These are phyloP conservation scores for Rhizopus sp. DNA, from an alignment of 371 early-diverging fungal genomes.

Conservation along the genomic window DNA sequence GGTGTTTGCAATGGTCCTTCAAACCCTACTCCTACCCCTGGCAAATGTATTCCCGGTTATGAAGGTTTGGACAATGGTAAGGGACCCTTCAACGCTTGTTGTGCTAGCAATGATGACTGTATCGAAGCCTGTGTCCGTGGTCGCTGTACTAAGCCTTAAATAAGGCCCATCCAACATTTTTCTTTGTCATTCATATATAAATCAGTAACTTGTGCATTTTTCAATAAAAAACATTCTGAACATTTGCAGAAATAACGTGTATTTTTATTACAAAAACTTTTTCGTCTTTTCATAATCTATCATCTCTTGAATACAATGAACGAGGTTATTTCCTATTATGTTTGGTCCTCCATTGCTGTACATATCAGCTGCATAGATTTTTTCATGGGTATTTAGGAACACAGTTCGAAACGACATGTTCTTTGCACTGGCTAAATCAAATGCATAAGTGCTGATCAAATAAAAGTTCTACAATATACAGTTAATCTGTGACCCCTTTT, in stretches of 20 bases:
- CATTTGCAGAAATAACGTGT: background rate
- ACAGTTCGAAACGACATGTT: constrained; percentile 37
- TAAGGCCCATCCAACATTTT: background rate
- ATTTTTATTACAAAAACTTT: constrained; percentile 5
- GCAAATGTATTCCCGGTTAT: constrained; percentile 4
- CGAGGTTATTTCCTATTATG: constrained; percentile 20
- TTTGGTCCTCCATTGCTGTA: constrained; percentile 31
- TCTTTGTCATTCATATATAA: background rate
- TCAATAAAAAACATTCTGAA: background rate
- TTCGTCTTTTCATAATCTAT: constrained; percentile 26
- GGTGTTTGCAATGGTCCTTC: constrained; percentile 11
- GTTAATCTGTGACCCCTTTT: background rate
- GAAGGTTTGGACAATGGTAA: constrained; percentile 1
- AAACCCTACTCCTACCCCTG: background rate
- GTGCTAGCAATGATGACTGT: constrained; percentile 8
- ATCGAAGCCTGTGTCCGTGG: constrained; percentile 14
- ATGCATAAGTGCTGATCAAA: constrained; percentile 35
- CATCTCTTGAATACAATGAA: constrained; percentile 32
- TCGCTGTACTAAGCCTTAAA: constrained; percentile 8
- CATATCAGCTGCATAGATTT: constrained; percentile 23
- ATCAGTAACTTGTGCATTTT: background rate
- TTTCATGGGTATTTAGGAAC: constrained; percentile 32
- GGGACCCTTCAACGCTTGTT: constrained; percentile 14
- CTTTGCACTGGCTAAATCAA: constrained; percentile 44
- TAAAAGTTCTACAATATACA: constrained; percentile 36